These are phyloP conservation scores for Penicillium sp. DNA, from an alignment of 2,329 filamentous ascomycete species.

Conservation along the genomic window DNA sequence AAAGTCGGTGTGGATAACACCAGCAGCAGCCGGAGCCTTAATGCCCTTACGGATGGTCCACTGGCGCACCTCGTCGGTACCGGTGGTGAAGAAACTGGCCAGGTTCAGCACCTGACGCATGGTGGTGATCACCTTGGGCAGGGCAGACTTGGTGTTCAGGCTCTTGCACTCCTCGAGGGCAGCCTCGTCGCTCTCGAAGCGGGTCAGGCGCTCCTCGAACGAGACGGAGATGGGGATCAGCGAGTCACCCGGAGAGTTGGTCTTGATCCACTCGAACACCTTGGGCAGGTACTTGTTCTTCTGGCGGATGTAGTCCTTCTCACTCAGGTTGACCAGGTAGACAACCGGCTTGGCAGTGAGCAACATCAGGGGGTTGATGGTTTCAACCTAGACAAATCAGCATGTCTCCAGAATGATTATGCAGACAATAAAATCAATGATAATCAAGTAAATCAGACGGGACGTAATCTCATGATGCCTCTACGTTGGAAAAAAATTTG, in stretches of 20 bases:
- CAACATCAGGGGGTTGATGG: conserved; percentile 93
- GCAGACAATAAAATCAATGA: no score
- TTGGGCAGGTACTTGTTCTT: conserved; percentile 98
- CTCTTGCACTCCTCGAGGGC: conserved; percentile 80
- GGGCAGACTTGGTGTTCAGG: conserved; percentile 72
- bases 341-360: conserved; percentile 95
- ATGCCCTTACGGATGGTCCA: conserved; percentile 95
- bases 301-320: conserved; percentile 93
- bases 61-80: conserved; percentile 90
- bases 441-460: no score
- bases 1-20: conserved; percentile 96
- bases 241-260: conserved; percentile 75
- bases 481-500: no score
- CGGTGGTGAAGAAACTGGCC: conserved; percentile 93
- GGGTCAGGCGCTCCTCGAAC: conserved; percentile 84
- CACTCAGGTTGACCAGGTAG: conserved; percentile 91
- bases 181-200: conserved; percentile 65
- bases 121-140: conserved; percentile 82
- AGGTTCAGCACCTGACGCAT: conserved; percentile 91
- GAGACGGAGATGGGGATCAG: conserved; percentile 87
- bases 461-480: conserved; percentile 66
- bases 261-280: conserved; percentile 91
- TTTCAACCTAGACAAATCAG: conserved; percentile 95
- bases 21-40: conserved; percentile 94
- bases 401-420: no score